These are phyloP conservation scores for Wallemia hederae DNA, from an alignment of 1,284 basidiomycete genomes.

Conservation along the genomic window DNA sequence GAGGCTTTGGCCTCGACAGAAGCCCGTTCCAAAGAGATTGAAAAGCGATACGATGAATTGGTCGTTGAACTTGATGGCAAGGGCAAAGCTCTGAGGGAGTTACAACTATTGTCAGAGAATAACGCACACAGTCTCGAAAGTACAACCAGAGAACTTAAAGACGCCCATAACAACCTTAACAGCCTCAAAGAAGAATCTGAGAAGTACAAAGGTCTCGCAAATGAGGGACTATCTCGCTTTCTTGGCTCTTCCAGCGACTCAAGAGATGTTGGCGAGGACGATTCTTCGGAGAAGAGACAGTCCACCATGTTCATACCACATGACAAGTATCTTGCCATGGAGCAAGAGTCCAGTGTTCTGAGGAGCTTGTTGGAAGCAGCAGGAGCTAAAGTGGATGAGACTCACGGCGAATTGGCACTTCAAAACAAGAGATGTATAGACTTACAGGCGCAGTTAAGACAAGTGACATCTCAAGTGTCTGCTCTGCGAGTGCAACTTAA, in stretches of 20 bases:
- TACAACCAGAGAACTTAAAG: conserved; percentile 30
- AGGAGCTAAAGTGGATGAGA: conserved; percentile 34
- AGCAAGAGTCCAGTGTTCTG: conserved; percentile 40
- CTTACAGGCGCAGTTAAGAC: conserved; percentile 36
- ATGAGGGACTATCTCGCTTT: conserved; percentile 50
- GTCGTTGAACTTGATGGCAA: conserved; percentile 34
- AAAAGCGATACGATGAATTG: conserved; percentile 37
- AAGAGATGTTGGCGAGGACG: conserved; percentile 7
- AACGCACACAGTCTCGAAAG: conserved; percentile 39
- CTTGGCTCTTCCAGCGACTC: conserved; percentile 54
- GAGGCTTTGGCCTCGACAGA: conserved; percentile 44
- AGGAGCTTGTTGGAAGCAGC: conserved; percentile 49
- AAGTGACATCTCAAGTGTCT: conserved; percentile 45
- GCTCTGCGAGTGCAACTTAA: conserved; percentile 48
- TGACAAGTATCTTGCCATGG: conserved; percentile 51
- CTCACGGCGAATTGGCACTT: conserved; percentile 35
- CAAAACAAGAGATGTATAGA: conserved; percentile 36
- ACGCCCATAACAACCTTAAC: conserved; percentile 58
- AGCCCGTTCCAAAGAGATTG: conserved; percentile 49
- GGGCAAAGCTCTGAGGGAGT: conserved; percentile 42
- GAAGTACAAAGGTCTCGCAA: conserved; percentile 49
- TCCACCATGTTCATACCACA: conserved; percentile 36
- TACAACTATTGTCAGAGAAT: conserved; percentile 45
- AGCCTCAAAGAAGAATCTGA: conserved; percentile 72
- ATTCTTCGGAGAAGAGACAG: conserved; percentile 34